A percentile compares a stretch with the other conserved stretches of the same genome.
Evolutionary conservation across 768 basidiomycete species (phyloP).

Genomic region (Agrocybe praecox): DNA sequence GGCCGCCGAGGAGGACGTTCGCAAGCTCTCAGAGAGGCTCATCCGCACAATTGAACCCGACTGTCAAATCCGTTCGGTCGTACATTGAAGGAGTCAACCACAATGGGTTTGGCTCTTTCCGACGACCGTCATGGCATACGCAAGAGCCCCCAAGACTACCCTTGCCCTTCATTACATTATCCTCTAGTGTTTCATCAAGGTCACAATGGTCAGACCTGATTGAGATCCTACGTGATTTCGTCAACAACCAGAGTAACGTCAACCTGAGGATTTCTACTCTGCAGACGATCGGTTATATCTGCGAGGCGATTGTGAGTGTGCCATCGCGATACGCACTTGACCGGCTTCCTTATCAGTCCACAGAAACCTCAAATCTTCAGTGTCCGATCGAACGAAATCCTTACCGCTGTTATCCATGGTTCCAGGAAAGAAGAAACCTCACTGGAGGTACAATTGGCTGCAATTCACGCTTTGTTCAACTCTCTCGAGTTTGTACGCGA

Average conservation of each 20-base stretch:
- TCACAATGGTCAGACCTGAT: slow-evolving; percentile 89
- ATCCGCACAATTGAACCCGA: slow-evolving; percentile 94
- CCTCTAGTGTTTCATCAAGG: slow-evolving; percentile 16
- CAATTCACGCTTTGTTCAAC: slow-evolving; percentile 91
- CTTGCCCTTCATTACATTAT: slow-evolving; percentile 8
- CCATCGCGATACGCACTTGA: neutral
- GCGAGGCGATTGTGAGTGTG: slow-evolving; percentile 88
- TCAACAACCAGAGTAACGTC: slow-evolving; percentile 72
- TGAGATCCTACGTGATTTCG: slow-evolving; percentile 82
- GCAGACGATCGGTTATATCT: slow-evolving; percentile 96
- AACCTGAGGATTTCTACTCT: slow-evolving; percentile 86
- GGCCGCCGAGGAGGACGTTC: slow-evolving; percentile 93
- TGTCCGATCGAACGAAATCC: slow-evolving; percentile 91
- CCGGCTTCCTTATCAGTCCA: slow-evolving; percentile 17
- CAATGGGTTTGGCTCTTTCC: slow-evolving; percentile 29
- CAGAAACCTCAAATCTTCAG: slow-evolving; percentile 94
- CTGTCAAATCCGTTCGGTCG: slow-evolving; percentile 71
- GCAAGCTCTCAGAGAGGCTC: slow-evolving; percentile 92
- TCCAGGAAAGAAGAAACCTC: slow-evolving; percentile 95
- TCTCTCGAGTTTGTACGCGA: slow-evolving; percentile 97
- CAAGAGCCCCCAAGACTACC: slow-evolving; percentile 23
- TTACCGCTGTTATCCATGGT: slow-evolving; percentile 98
- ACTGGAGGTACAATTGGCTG: slow-evolving; percentile 88
- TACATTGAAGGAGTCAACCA: slow-evolving; percentile 53
- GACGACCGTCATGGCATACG: slow-evolving; percentile 52